Conservation (phyloP, 345 rosid species). For the Salix viminalis region DNA sequence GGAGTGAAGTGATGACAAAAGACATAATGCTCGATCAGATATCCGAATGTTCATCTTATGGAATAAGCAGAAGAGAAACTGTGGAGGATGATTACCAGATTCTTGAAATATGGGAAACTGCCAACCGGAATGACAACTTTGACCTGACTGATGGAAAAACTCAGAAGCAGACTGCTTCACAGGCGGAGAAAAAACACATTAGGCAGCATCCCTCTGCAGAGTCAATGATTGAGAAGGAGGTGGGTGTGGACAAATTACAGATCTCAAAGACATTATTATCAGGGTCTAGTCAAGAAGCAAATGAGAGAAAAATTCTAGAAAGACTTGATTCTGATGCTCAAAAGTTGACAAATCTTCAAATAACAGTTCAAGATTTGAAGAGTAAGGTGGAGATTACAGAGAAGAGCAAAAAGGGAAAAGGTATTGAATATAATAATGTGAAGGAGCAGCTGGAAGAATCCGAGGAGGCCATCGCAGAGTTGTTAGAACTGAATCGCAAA, state of each 20-base stretch:
- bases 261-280: conserved; percentile 51
- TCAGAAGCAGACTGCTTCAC: conserved; percentile 22
- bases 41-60: conserved; percentile 79
- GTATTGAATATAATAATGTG: conserved; percentile 53
- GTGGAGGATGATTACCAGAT: conserved; percentile 45
- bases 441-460: conserved; percentile 83
- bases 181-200: conserved; percentile 33
- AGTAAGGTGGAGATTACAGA: conserved; percentile 63
- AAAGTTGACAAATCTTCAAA: conserved; percentile 75
- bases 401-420: conserved; percentile 57
- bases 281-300: conserved; percentile 51
- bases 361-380: conserved; percentile 72
- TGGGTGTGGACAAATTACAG: conserved; percentile 70
- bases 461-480: conserved; percentile 55
- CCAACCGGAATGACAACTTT: conserved; percentile 38
- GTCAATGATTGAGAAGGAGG: conserved; percentile 60
- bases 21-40: conserved; percentile 91
- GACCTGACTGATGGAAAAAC: conserved; percentile 45
- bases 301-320: conserved; percentile 68
- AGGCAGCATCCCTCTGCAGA: conserved; percentile 43
- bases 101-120: conserved; percentile 56
- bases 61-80: conserved; percentile 62
- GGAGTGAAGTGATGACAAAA: conserved; percentile 67
- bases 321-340: conserved; percentile 88
- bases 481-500: conserved; percentile 57